Evolutionary conservation across 1,284 basidiomycete genomes (phyloP).

Genomic region (Ceratobasidium sp.): DNA sequence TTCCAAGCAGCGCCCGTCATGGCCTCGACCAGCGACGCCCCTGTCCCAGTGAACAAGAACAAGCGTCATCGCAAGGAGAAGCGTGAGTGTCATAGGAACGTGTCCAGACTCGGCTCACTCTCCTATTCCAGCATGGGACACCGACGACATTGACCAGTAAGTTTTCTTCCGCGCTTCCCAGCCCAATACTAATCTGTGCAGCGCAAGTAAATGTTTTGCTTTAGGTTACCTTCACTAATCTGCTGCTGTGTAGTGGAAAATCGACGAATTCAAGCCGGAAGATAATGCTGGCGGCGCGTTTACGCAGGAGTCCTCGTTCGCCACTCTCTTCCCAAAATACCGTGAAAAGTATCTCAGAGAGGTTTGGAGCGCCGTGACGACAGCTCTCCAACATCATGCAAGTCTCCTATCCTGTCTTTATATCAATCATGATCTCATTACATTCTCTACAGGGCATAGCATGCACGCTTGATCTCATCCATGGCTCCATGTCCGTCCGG

Average conservation of each 20-base stretch:
- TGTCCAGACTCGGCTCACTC: constrained; percentile 18
- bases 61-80: constrained; percentile 92
- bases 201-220: constrained; percentile 54
- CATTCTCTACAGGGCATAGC: constrained; percentile 75
- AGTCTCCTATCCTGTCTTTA: constrained; percentile 47
- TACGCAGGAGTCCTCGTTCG: constrained; percentile 96
- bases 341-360: constrained; percentile 96
- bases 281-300: constrained; percentile 89
- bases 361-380: constrained; percentile 94
- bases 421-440: constrained; percentile 1
- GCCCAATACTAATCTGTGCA: constrained; percentile 48
- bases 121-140: constrained; percentile 87
- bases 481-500: constrained; percentile 96
- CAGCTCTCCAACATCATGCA: constrained; percentile 85
- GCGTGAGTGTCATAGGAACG: constrained; percentile 66
- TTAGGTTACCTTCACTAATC: constrained; percentile 8
- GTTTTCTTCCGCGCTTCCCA: constrained; percentile 54
- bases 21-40: constrained; percentile 44
- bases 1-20: constrained; percentile 22
- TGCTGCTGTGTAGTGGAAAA: constrained; percentile 77
- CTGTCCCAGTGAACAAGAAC: constrained; percentile 74
- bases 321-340: constrained; percentile 98
- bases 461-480: constrained; percentile 94
- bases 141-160: constrained; percentile 98
- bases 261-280: constrained; percentile 78